These are phyloP conservation scores for Neurospora tetraspora DNA, from an alignment of 495 filamentous ascomycete species.

Conservation along the genomic window DNA sequence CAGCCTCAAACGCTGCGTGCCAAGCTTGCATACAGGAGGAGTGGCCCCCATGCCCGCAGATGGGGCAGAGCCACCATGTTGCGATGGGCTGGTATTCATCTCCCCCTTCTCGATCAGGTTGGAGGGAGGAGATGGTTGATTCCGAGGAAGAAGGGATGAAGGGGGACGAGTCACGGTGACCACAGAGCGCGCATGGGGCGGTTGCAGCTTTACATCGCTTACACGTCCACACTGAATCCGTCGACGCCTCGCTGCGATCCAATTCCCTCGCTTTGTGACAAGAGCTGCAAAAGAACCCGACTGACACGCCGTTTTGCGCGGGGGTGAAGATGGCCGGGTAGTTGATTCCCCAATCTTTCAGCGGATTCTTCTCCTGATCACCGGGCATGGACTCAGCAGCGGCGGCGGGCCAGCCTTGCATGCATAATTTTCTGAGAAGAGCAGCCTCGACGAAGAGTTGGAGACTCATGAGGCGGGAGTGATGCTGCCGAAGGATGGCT, in stretches of 20 bases:
- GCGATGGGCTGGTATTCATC: conserved; percentile 16
- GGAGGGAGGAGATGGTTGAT: background rate
- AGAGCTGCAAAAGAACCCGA: conserved; percentile 37
- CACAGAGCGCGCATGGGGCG: conserved; percentile 37
- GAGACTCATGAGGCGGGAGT: conserved; percentile 52
- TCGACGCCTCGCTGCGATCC: conserved; percentile 22
- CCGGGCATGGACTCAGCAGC: background rate
- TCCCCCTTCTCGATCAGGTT: background rate
- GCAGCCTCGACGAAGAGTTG: conserved; percentile 59
- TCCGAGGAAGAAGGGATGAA: conserved; percentile 4
- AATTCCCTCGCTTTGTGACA: conserved; percentile 46
- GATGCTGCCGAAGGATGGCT: conserved; percentile 53
- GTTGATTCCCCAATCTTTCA: conserved; percentile 31
- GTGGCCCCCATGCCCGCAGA: conserved; percentile 69
- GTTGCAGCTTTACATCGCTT: conserved; percentile 32
- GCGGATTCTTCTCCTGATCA: background rate
- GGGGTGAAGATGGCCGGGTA: conserved; percentile 53
- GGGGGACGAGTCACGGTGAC: conserved; percentile 23
- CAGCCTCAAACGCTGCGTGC: conserved; percentile 34
- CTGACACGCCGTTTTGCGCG: conserved; percentile 37
- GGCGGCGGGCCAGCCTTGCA: conserved; percentile 36
- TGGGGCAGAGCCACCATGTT: conserved; percentile 62
- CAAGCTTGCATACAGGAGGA: conserved; percentile 56
- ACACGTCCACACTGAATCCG: conserved; percentile 37
- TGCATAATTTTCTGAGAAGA: conserved; percentile 56